Base-by-base conservation (phyloP, 805 yeast genomes). In the Lipomyces yamadae region DNA sequence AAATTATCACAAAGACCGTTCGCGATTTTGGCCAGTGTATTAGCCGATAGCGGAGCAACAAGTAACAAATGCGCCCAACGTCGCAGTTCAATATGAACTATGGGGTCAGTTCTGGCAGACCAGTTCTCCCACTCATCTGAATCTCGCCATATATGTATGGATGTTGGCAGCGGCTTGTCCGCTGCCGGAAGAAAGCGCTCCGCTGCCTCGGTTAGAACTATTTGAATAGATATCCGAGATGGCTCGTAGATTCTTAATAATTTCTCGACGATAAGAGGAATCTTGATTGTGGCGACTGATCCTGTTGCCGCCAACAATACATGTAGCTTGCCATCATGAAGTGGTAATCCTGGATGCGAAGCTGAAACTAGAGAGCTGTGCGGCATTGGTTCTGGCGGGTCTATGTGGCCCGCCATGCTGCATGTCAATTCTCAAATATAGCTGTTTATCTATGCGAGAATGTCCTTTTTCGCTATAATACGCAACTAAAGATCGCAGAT, bases 31-130 rank as follows among this genome's bases (percentile, higher is more conserved):
- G 97, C 88, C 60, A 94, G 80, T 0, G 98, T 89, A 77, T 95
- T 95, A 4, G 98, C 98, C 15, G 96, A 89, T 72, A 94, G 81
- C 13, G 99, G 99, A n/a, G 97, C 97, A 56, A 94, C 89, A 30
- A 95, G 84, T 59, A 95, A 82, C 55, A 95, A 87, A 78, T 94
- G 98, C 1, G 98, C 98, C 98, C 98, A 94, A 70, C 97, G 86
- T 67, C 98, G 87, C 67, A 94, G 81, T 79, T 95, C 98, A 72
- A 94, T 92, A 79, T 94, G 98, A 70, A 95, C 81, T 48, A 95
- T 97, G 0, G 98, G 98, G 77, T 95, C 98, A 63, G 88, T 82
- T 68, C 96, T 83, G 15, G 54, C 58, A 72, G 88, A 87, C 89
- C 98, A 94, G n/a, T 88, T 86, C 42, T 81, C 80, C 99, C 99